Evolutionary conservation across 768 basidiomycete genomes (phyloP), one percentile per base, ranked within the genome.

Genomic region (Nidularia pulvinata): DNA sequence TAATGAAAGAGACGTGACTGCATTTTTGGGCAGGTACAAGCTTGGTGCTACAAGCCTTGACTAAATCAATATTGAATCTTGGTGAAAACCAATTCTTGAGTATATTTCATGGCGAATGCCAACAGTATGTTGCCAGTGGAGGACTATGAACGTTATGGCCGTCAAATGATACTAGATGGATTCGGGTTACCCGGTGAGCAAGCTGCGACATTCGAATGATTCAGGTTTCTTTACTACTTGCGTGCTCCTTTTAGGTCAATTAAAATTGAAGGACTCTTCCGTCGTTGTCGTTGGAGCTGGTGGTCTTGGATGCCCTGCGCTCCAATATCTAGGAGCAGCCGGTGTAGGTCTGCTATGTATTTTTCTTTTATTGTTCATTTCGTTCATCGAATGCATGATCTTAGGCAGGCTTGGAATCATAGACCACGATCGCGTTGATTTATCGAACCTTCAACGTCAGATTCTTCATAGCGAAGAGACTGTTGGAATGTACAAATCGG

Each of bases 241-340:
- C 48, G 61, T 56, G 37, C 6, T 22, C 49, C 34, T 47, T 14
- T 61, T 1, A 95, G 96, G 91, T 16, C 96, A 98, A 68, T 67
- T 94, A 42, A 93, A 87, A 66, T 75, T 99, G 7, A 85, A 85
- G 55, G 62, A 74, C 6, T 83, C 94, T 0, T 85, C 86, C 2
- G 86, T 95, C 1, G 85, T 86, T 13, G 93, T 98, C 3, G 83
- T 98, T 3, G 97, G 97, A 30, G 97, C 95, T 13, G 97, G 97
- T 0, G 97, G 97, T 7, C 78, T 99, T 10, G 97, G 97, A 9
- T 98, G 97, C 67, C 95, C 97, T 46, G 93, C 92, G 39, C 76
- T 99, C 46, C 93, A 97, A 64, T 97, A 98, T 68, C 83, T 99
- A 9, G 93, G 85, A 4, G 92, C 93, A 6, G 90, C 93, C 11